Evolutionary conservation across 148 eudicot species (phyloP).

Genomic region (Chenopodium suecicum): DNA sequence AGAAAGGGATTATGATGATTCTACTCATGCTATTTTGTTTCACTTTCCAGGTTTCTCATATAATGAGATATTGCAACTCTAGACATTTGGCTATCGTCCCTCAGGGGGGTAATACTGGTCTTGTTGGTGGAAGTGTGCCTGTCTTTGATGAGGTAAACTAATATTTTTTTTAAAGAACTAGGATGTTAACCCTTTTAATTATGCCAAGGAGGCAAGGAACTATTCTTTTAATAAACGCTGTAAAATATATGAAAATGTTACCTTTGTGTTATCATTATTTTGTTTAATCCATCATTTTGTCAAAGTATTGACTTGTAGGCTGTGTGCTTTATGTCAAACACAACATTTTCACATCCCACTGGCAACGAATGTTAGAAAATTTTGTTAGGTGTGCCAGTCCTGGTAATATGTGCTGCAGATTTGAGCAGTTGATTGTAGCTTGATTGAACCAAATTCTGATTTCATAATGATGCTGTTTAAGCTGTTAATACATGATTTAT

Average conservation of each 20-base stretch:
- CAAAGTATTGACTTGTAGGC: background rate
- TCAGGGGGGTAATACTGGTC: constrained; percentile 98
- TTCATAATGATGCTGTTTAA: background rate
- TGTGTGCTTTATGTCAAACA: background rate
- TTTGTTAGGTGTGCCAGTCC: background rate
- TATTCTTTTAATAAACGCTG: background rate
- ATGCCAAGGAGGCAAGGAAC: too few species aligned
- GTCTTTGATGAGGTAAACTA: constrained; percentile 86
- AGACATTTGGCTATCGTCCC: constrained; percentile 88
- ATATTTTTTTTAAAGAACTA: background rate
- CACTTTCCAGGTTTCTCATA: constrained; percentile 69
- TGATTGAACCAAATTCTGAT: background rate
- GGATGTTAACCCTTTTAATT: background rate
- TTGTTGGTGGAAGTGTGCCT: constrained; percentile 99
- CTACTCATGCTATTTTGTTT: background rate
- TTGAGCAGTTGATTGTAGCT: background rate
- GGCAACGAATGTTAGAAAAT: background rate
- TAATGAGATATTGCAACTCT: constrained; percentile 71
- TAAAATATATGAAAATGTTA: background rate
- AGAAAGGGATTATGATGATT: background rate
- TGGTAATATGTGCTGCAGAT: background rate
- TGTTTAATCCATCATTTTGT: background rate
- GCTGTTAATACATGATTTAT: background rate
- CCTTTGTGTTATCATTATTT: background rate
- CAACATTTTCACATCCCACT: background rate